These are phyloP conservation scores for Sporothrix sp. DNA, from an alignment of 2,329 filamentous ascomycete species.

Conservation along the genomic window DNA sequence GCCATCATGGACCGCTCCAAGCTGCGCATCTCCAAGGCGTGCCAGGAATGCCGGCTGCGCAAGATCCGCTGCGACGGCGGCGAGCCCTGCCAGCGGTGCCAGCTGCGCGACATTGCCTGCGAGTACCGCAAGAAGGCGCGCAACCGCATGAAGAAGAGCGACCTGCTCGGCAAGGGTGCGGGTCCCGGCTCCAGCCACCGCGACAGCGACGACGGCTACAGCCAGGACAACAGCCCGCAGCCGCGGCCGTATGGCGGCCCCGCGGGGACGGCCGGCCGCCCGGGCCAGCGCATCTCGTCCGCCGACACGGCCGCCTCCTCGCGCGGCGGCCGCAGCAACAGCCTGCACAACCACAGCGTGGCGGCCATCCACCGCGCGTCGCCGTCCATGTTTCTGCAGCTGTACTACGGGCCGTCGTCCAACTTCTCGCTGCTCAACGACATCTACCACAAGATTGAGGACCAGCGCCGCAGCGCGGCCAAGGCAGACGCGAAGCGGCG, in stretches of 20 bases:
- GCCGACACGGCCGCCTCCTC: conserved; percentile 2
- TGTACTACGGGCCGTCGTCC: conserved; percentile 18
- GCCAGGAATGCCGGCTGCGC: conserved; percentile 16
- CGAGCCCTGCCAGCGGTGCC: conserved; percentile 16
- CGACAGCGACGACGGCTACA: not conserved
- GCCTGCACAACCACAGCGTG: conserved; percentile 14
- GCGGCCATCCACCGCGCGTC: conserved; percentile 16
- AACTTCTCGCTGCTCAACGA: conserved; percentile 16
- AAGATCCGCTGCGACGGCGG: conserved; percentile 18
- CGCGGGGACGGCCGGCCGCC: too few relatives aligned
- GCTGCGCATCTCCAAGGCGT: conserved; percentile 17
- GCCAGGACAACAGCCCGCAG: not conserved
- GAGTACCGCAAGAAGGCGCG: conserved; percentile 17
- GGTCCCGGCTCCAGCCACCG: not conserved
- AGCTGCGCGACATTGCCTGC: conserved; percentile 12
- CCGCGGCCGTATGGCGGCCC: too few relatives aligned
- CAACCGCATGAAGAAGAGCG: conserved; percentile 15
- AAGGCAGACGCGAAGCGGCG: not conserved
- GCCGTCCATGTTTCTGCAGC: conserved; percentile 15
- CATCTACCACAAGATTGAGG: conserved; percentile 17
- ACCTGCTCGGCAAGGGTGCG: not conserved
- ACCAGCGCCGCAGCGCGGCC: not conserved
- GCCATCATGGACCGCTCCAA: conserved; percentile 13
- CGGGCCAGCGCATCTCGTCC: not conserved
- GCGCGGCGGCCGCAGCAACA: not conserved